Conservation (phyloP, 306 rosid genomes). For the Cicer bijugum region DNA sequence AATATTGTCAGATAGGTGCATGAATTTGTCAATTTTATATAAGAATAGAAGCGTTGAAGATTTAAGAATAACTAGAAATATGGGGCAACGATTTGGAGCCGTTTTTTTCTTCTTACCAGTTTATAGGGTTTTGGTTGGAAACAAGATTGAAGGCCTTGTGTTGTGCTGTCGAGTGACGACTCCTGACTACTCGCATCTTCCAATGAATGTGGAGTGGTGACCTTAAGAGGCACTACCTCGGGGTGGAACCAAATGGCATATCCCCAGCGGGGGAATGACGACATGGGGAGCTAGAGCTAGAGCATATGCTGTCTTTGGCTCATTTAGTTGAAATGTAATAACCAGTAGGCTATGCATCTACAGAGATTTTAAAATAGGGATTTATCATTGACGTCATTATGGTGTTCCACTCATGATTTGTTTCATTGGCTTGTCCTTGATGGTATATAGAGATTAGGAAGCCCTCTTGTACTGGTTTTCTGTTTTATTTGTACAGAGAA, state of each 20-base stretch:
- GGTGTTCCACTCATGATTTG: slow-evolving; percentile 8
- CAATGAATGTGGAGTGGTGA: no score
- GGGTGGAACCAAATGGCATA: no score
- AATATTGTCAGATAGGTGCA: not conserved
- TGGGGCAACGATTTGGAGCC: not conserved
- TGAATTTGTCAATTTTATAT: not conserved
- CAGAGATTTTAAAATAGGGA: not conserved
- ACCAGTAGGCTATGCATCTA: not conserved
- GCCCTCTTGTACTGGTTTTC: slow-evolving; percentile 5
- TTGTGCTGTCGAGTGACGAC: not conserved
- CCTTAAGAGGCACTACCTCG: no score
- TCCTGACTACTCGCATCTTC: no score
- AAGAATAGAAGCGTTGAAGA: not conserved
- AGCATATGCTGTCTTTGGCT: slow-evolving; percentile 2
- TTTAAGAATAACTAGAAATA: slow-evolving; percentile 5
- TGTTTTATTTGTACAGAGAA: slow-evolving; percentile 25
- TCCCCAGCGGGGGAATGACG: no score
- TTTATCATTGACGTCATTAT: slow-evolving; percentile 4
- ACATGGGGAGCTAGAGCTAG: no score
- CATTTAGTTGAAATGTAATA: slow-evolving; percentile 1
- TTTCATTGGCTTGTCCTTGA: slow-evolving; percentile 26
- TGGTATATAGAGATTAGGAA: not conserved
- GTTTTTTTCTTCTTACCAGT: not conserved
- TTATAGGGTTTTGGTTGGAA: not conserved
- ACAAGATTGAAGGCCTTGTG: not conserved